Evolutionary conservation across 2,329 filamentous ascomycete species (phyloP), one percentile per base, ranked within the genome.

Genomic region (Penicillium sp.): DNA sequence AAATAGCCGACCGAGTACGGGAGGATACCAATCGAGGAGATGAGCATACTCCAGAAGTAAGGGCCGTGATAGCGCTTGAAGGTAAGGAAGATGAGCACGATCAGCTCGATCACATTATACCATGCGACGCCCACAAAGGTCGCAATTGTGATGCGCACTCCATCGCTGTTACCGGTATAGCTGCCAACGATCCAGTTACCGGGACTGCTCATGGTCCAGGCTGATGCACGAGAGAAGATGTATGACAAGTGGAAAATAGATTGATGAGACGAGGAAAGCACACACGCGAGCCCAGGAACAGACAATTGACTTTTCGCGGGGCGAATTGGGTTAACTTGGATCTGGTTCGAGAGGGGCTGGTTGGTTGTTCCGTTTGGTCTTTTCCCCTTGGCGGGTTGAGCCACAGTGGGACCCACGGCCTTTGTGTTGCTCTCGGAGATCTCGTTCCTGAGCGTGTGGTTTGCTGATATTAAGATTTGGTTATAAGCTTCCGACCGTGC

Each of bases 41-140:
- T 67, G 22, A 84, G 63, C 62, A 84, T 68, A 28, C 77, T 80
- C 82, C 81, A 83, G 65, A 84, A 84, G 65, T 84, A 84, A 17
- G 82, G 69, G 0, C 82, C 82, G 24, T 73, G 70, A 56, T 80
- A 82, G 24, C 74, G 75, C 30, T 81, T 81, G 71, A 84, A 84
- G 33, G 79, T 82, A 28, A 82, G 68, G 57, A 83, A 77, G 37
- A 82, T 77, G 53, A 83, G 74, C 37, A 82, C 70, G 33, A 82
- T 74, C 24, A 84, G 73, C 65, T 84, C 82, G 17, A 82, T 64
- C 13, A 71, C 70, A 49, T 75, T 75, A 63, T 76, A 75, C 65
- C 71, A 70, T 4, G 72, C 69, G 59, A 75, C 64, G 6, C 65
- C 67, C 12, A 72, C 62, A 45, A 73, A 71, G 30, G 68, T 71